A percentile compares a stretch with the other conserved stretches of the same genome.
Evolutionary conservation across 495 filamentous ascomycete genomes (phyloP).

Genomic region (Penicillium manginii): DNA sequence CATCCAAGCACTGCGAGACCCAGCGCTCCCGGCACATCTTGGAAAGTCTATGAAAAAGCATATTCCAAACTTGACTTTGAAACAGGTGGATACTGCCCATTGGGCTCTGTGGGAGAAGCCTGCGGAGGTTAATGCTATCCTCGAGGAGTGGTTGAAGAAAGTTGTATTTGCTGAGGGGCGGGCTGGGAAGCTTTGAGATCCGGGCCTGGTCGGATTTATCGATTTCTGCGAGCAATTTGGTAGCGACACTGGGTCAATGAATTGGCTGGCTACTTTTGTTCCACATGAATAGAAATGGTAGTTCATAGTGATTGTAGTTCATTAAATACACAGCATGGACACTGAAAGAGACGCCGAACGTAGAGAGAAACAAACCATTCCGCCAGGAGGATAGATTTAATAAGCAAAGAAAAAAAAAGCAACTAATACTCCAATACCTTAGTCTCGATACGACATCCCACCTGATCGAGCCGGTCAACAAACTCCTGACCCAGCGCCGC

Average conservation of each 20-base stretch:
- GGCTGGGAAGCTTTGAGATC: conserved; percentile 26
- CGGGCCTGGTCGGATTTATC: neutral
- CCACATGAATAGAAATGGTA: no score
- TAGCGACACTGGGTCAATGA: no score
- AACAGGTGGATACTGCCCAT: conserved; percentile 64
- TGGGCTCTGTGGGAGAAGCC: conserved; percentile 73
- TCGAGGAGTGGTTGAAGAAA: conserved; percentile 53
- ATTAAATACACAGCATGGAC: neutral
- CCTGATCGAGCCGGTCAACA: conserved; percentile 68
- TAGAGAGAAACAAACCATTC: neutral
- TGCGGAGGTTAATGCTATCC: conserved; percentile 54
- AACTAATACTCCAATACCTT: conserved; percentile 40
- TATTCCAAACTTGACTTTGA: conserved; percentile 61
- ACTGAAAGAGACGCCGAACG: neutral
- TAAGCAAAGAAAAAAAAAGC: neutral
- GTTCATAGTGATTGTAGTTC: neutral
- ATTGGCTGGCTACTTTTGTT: no score
- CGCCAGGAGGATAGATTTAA: neutral
- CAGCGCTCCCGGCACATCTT: conserved; percentile 67
- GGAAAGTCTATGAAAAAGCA: conserved; percentile 66
- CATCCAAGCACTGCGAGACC: conserved; percentile 71
- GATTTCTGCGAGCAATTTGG: no score
- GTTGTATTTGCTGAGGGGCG: conserved; percentile 31
- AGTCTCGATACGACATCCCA: conserved; percentile 65
- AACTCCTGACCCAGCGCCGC: conserved; percentile 79